Base-by-base conservation (phyloP, 2,329 filamentous ascomycete species). In the Fusarium mexicanum region DNA sequence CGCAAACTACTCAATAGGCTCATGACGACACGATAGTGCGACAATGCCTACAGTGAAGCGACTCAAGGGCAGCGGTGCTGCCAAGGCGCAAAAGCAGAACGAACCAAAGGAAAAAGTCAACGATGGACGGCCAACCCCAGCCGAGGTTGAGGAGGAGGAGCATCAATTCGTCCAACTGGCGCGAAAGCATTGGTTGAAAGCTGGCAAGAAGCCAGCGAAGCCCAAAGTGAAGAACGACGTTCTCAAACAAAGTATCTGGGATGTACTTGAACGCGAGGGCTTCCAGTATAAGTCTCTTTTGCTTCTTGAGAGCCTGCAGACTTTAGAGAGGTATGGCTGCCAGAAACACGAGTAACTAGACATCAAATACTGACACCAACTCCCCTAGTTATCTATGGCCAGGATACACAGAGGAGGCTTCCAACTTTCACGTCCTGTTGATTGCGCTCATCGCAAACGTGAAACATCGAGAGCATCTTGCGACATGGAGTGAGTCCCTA, bases 361-460 rank as follows among this genome's bases (percentile, higher is more conserved):
- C 84, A 10, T 18, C 10, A 22, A n/a, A 38, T n/a, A 50, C 80
- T 83, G 66, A 83, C 72, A 8, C 6, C n/a, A 26, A 8, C 9
- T 8, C 17, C 22, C 16, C 20, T 59, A 94, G 94, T 80, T 98
- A 97, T 80, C 88, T 99, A 35, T 99, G 96, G 96, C 96, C 96
- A 51, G 94, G 93, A 59, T 99, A 97, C 81, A 91, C 89, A 18
- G 94, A 97, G 73, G 91, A 96, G 78, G 91, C 94, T 8, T 97
- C 96, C 38, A 97, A 99, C 81, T 92, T 95, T 79, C 96, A 99
- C 81, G 92, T 98, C 61, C 86, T 98, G 40, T 87, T 99, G 71
- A 91, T 98, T 79, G 93, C 93, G 22, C 84, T 98, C 72, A 91
- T 99, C 78, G 89, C 93, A 72, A 97, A 96, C 81, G 91, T 95